Evolutionary conservation across 139 green algal species (phyloP).

Genomic region (Tetradesmus lagerheimii): DNA sequence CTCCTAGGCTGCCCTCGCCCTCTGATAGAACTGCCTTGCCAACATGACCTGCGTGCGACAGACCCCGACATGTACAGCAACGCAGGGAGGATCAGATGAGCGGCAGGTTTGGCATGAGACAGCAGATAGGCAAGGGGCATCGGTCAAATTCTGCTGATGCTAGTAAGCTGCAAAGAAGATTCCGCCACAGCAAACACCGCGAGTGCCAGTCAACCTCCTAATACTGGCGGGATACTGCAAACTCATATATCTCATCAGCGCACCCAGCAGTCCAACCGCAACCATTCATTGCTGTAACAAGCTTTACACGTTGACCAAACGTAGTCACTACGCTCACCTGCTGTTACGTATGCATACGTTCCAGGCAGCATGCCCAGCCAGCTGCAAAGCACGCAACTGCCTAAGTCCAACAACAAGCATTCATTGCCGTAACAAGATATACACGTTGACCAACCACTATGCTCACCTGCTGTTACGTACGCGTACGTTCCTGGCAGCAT

Average conservation of each 20-base stretch:
- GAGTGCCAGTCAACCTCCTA: no score
- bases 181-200: no score
- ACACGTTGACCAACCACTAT: neutral
- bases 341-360: conserved; percentile 39
- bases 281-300: no score
- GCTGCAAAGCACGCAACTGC: conserved; percentile 83
- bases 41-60: conserved; percentile 55
- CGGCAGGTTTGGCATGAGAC: no score
- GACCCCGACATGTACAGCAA: conserved; percentile 1
- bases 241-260: no score
- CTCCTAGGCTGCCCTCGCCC: conserved; percentile 55
- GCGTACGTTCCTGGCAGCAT: conserved; percentile 96
- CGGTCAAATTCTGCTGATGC: no score
- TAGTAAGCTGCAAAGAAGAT: no score
- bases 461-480: conserved; percentile 80
- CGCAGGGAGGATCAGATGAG: conserved; percentile 5
- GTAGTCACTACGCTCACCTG: neutral
- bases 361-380: conserved; percentile 79
- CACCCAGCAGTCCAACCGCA: no score
- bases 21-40: conserved; percentile 68
- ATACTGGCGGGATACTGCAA: no score
- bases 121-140: no score
- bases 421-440: no score
- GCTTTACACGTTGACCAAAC: no score
- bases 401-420: conserved; percentile 87